Evolutionary conservation across 1,284 basidiomycete species (phyloP), one percentile per base, ranked within the genome.

Genomic region (Ganoderma meredithae): DNA sequence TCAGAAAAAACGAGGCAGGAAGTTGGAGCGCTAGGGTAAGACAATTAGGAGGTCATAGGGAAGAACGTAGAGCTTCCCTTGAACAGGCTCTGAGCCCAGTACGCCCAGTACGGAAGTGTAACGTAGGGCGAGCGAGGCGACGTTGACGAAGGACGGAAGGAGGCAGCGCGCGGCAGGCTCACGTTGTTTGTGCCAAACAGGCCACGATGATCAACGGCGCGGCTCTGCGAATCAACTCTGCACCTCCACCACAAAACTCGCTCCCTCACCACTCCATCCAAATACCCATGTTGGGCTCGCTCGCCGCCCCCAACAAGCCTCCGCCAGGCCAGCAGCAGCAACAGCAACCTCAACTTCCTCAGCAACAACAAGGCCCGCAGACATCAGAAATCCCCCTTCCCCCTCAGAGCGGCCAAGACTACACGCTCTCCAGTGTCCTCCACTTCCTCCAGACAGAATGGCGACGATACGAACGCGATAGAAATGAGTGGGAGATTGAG

Each of bases 401-500:
- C 55, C 92, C 90, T 36, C 90, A 91, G 80, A 93, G 91, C 77
- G 91, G 92, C 72, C 91, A 94, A 78, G 94, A 96, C 81, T 95
- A 94, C 81, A 97, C 94, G 55, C 90, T 99, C 68, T 96, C 97
- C 10, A 95, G 91, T 77, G 96, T 99, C 67, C 86, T 99, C 69
- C 97, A 99, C 83, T 99, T 96, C 81, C 87, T 99, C 60, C 98
- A 99, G 83, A 95, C 95, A 63, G 98, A 99, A 86, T 99, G 97
- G 95, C 87, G 98, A 71, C 87, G 95, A 69, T 97, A 96, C 79
- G 97, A 99, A 80, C 92, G 95, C 79, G 97, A 99, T 83, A 89
- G 97, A 76, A 99, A 99, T 80, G 97, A 99, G 82, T 99, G 97
- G 97, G 97, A 99, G 85, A 99, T 99, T 76, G 97, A 99, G 83